Evolutionary conservation across 495 filamentous ascomycete genomes (phyloP).

Genomic region (Neurospora discreta): DNA sequence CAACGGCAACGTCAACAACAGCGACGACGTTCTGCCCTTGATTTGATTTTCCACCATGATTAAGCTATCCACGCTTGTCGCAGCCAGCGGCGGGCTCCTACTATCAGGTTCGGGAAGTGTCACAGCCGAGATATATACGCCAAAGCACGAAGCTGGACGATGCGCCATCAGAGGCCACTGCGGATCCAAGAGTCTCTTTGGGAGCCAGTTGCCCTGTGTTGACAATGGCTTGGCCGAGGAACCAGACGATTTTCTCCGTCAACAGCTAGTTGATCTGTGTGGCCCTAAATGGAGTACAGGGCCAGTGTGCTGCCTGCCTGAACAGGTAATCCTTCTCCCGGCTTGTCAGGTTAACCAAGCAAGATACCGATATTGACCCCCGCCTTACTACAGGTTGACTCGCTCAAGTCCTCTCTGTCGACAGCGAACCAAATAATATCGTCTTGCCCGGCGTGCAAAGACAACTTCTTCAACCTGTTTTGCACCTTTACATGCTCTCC

Average conservation of each 20-base stretch:
- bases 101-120: slow-evolving; percentile 20
- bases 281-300: slow-evolving; percentile 74
- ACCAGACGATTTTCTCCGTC: slow-evolving; percentile 54
- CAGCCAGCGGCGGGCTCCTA: slow-evolving; percentile 21
- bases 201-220: slow-evolving; percentile 78
- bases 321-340: slow-evolving; percentile 50
- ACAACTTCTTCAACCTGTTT: slow-evolving; percentile 96
- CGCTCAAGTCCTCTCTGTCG: slow-evolving; percentile 68
- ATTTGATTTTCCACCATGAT: slow-evolving; percentile 13
- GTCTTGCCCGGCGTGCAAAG: slow-evolving; percentile 88
- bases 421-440: slow-evolving; percentile 82
- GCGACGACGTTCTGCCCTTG: not conserved
- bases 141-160: slow-evolving; percentile 75
- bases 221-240: slow-evolving; percentile 77
- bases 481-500: slow-evolving; percentile 97
- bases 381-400: slow-evolving; percentile 50
- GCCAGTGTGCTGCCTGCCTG: slow-evolving; percentile 70
- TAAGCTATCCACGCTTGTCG: slow-evolving; percentile 23
- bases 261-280: slow-evolving; percentile 75
- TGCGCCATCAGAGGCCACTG: slow-evolving; percentile 89
- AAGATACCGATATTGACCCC: not conserved
- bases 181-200: slow-evolving; percentile 79
- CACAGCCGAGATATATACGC: slow-evolving; percentile 30
- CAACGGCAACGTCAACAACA: not conserved
- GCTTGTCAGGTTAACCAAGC: not conserved